Evolutionary conservation across 805 yeast genomes (phyloP).

Genomic region (Priceomyces medius): DNA sequence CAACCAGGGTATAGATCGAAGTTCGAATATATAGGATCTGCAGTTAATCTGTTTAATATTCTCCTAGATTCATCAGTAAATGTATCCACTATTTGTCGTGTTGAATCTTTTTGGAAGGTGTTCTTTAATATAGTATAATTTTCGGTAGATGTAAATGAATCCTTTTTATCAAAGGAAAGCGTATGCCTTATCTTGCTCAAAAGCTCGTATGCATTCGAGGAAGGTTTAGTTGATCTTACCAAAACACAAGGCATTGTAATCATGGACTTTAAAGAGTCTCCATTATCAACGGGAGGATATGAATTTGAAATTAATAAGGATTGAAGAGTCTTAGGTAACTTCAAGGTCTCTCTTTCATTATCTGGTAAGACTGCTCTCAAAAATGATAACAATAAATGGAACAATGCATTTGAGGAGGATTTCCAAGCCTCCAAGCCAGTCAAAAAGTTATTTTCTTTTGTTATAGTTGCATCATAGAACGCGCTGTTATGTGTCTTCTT

Average conservation of each 20-base stretch:
- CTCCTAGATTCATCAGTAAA: constrained; percentile 75
- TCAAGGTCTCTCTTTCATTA: constrained; percentile 54
- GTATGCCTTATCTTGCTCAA: constrained; percentile 49
- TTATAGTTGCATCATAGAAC: constrained; percentile 37
- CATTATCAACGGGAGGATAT: constrained; percentile 67
- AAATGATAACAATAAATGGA: constrained; percentile 75
- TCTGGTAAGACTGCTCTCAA: constrained; percentile 75
- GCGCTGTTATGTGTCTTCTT: constrained; percentile 27
- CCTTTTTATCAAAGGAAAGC: constrained; percentile 67
- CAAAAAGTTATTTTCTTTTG: constrained; percentile 44
- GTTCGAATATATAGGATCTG: constrained; percentile 35
- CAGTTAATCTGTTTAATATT: constrained; percentile 41
- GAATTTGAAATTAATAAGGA: constrained; percentile 60
- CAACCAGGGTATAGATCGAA: constrained; percentile 42
- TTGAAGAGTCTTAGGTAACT: constrained; percentile 66
- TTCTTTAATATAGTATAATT: constrained; percentile 74
- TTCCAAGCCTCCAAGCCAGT: constrained; percentile 78
- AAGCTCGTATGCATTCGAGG: constrained; percentile 55
- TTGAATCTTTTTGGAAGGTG: constrained; percentile 58
- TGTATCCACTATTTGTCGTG: constrained; percentile 55
- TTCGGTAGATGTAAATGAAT: constrained; percentile 69
- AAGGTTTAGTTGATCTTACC: constrained; percentile 51
- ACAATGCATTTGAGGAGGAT: constrained; percentile 80
- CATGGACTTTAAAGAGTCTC: constrained; percentile 35
- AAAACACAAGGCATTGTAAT: constrained; percentile 63